Base-by-base conservation (phyloP, 1,139 yeast genomes). In the Wickerhamomyces sp. region DNA sequence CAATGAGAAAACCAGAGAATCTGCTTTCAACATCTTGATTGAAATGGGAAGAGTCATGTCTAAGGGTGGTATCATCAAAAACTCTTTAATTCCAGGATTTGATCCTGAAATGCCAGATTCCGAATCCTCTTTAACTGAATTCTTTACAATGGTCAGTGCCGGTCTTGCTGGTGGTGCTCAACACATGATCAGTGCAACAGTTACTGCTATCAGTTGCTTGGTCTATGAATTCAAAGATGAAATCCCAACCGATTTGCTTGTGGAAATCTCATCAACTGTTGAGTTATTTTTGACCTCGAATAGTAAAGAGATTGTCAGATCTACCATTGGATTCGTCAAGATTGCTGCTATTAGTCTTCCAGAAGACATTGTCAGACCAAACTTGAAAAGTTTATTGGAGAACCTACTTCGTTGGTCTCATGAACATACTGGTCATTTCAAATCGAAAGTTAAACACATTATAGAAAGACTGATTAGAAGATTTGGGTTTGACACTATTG, bases 151-250 rank as follows among this genome's bases (percentile, higher is more conserved):
- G 86, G 85, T 93, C 27, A 81, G 94, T 66, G 99, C 97, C 40
- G 99, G 99, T 68, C 75, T 94, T 55, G 96, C 95, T 34, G 97
- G 96, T 45, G 84, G 85, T 56, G 78, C 94, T 37, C 93, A 95
- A 32, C 96, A 91, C 65, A 91, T 91, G 96, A 86, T 93, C 41
- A 87, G 96, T 59, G 97, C 98, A 15, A 84, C 98, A 14, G 82
- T 94, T 54, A 89, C 96, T 9, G 95, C 96, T 0, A 73, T 93
- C 46, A 83, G 96, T 37, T 83, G 97, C 61, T 72, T 91, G 44
- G 76, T 93, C 39, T 93, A 81, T 64, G 98, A 93, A 66, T 94
- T 89, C 70, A 84, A 85, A 58, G 78, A 78, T 47, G 69, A 72
- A 40, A 67, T 85, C 55, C 75, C 80, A 18, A 56, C 75, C 46